A percentile compares a stretch with the other conserved stretches of the same genome.
phyloP scores from a whole-genome alignment of 2,329 filamentous ascomycete species.

The Aspergillus awamori region DNA sequence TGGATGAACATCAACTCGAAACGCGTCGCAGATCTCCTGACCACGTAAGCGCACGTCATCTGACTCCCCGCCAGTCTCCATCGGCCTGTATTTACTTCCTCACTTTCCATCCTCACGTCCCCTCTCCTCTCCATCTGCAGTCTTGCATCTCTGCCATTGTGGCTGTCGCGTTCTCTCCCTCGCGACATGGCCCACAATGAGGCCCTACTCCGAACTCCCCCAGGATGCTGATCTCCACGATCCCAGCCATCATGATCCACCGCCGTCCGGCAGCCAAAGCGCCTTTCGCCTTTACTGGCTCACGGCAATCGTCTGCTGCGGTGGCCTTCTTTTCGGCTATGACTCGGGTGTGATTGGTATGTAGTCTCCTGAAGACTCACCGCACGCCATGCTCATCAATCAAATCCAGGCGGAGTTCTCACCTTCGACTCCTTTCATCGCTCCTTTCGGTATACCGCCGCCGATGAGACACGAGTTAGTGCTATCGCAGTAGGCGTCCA shows the following conservation, averaged over 20 bases:
- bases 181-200: slow-evolving; percentile 11
- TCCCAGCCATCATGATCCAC: slow-evolving; percentile 20
- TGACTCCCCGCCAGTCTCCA: slow-evolving; percentile 2
- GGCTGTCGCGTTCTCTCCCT: background rate
- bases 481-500: slow-evolving; percentile 56
- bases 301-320: slow-evolving; percentile 55
- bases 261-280: slow-evolving; percentile 30
- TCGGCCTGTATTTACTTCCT: background rate
- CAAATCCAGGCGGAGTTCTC: slow-evolving; percentile 47
- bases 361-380: slow-evolving; percentile 7
- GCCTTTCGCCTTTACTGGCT: slow-evolving; percentile 56
- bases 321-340: slow-evolving; percentile 51
- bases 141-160: background rate
- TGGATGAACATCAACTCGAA: background rate
- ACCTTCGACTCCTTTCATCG: slow-evolving; percentile 50
- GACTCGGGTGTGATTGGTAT: slow-evolving; percentile 49
- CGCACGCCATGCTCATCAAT: background rate
- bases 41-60: slow-evolving; percentile 11
- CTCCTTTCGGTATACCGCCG: slow-evolving; percentile 47
- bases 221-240: slow-evolving; percentile 9
- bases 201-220: slow-evolving; percentile 14
- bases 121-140: background rate
- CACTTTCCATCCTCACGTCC: background rate
- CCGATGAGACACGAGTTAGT: slow-evolving; percentile 47
- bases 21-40: background rate